These are phyloP conservation scores for Suhomyces sp. DNA, from an alignment of 805 yeast species.

Conservation along the genomic window DNA sequence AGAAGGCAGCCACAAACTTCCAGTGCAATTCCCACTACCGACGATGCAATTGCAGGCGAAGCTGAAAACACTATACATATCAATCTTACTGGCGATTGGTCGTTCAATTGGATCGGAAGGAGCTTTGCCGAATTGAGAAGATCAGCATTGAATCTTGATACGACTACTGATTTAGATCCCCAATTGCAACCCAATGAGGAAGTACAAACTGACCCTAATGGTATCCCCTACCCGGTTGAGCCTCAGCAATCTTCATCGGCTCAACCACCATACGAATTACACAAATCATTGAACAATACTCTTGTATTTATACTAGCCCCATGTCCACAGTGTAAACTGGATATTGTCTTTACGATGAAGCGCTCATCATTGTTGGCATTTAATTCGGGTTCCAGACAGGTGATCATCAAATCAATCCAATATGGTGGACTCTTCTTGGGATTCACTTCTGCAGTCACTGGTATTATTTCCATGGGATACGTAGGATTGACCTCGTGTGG, in stretches of 20 bases:
- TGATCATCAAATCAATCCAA: constrained; percentile 23
- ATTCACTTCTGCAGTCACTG: constrained; percentile 40
- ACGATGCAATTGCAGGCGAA: too few species aligned
- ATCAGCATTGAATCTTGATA: too few species aligned
- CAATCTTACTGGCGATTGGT: background rate
- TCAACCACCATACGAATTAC: too few species aligned
- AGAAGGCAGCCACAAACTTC: background rate
- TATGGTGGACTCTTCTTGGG: constrained; percentile 34
- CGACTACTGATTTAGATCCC: background rate
- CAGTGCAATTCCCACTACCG: constrained; percentile 1
- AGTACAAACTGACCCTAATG: background rate
- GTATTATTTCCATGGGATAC: constrained; percentile 39
- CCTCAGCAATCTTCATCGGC: too few species aligned
- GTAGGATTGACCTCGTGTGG: constrained; percentile 40
- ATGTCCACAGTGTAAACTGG: constrained; percentile 44
- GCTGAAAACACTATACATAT: constrained; percentile 1
- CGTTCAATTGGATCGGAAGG: too few species aligned
- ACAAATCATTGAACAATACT: background rate
- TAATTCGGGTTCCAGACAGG: constrained; percentile 15
- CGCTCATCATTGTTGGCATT: constrained; percentile 25
- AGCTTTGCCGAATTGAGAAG: too few species aligned
- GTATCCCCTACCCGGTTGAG: too few species aligned
- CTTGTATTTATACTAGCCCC: constrained; percentile 23
- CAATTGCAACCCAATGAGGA: too few species aligned
- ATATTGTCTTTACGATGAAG: constrained; percentile 33